phyloP scores from a whole-genome alignment of 2,329 filamentous ascomycete species.

The Nemania sp. region DNA sequence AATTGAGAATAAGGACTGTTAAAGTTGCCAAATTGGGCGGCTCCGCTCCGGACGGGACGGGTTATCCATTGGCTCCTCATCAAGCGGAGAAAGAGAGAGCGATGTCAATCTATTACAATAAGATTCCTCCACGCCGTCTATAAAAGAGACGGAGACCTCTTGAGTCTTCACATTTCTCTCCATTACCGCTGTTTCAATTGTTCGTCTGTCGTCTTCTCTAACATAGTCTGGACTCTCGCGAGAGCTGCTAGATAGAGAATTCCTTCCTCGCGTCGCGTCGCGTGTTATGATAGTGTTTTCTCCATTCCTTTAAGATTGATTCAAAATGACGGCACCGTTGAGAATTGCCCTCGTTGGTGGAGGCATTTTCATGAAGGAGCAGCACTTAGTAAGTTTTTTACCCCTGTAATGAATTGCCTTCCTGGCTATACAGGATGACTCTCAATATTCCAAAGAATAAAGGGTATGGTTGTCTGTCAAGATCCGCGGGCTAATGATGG shows the following conservation, averaged over 20 bases:
- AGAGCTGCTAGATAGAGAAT: not conserved
- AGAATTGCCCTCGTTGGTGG: conserved; percentile 68
- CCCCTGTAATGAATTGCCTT: conserved; percentile 4
- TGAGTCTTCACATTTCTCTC: not conserved
- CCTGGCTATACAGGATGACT: not conserved
- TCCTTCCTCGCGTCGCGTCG: not conserved
- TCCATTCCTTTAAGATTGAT: conserved; percentile 2
- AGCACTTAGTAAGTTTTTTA: conserved; percentile 59
- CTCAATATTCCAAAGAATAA: not conserved
- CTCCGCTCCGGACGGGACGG: conserved; percentile 27
- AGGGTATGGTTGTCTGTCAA: conserved; percentile 6
- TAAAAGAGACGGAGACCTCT: conserved; percentile 11
- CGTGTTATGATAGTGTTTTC: conserved; percentile 3
- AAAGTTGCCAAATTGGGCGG: conserved; percentile 32
- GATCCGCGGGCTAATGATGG: conserved; percentile 37
- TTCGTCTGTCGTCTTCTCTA: not conserved
- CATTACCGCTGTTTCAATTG: not conserved
- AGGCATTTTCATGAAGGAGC: conserved; percentile 67
- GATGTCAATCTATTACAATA: conserved; percentile 5
- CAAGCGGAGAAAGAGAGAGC: conserved; percentile 8
- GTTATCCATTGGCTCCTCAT: conserved; percentile 15
- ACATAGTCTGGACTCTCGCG: not conserved
- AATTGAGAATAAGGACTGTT: conserved; percentile 26
- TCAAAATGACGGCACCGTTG: conserved; percentile 53
- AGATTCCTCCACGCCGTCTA: not conserved